These are phyloP conservation scores for Pyrenochaeta sp. DNA, from an alignment of 2,329 filamentous ascomycete genomes.

Conservation along the genomic window DNA sequence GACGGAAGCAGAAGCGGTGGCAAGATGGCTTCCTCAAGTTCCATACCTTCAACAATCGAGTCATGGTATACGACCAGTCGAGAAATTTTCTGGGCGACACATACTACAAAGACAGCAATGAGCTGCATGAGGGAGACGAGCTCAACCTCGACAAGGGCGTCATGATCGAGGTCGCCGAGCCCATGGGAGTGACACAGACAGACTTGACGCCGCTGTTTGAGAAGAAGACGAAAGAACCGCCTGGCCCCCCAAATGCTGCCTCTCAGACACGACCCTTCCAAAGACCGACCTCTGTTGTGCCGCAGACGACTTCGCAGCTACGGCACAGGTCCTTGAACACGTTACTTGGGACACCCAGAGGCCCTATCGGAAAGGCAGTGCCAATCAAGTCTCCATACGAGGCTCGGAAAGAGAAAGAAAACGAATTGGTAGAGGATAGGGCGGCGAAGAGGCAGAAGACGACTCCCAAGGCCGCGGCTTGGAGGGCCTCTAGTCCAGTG, in stretches of 20 bases:
- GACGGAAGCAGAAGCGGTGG: constrained; percentile 90
- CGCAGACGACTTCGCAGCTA: constrained; percentile 48
- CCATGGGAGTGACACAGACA: constrained; percentile 75
- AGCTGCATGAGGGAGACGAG: constrained; percentile 83
- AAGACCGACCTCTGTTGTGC: constrained; percentile 25
- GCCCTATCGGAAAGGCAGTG: constrained; percentile 68
- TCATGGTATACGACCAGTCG: constrained; percentile 88
- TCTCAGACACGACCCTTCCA: constrained; percentile 30
- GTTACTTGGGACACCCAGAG: constrained; percentile 70
- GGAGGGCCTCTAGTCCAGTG: constrained; percentile 25
- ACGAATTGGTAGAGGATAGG: constrained; percentile 44
- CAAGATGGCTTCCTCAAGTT: constrained; percentile 89
- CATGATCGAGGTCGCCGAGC: constrained; percentile 82
- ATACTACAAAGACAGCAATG: constrained; percentile 76
- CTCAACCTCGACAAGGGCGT: constrained; percentile 78
- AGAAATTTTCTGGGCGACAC: constrained; percentile 85
- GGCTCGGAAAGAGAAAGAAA: constrained; percentile 48
- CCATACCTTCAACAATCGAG: constrained; percentile 87
- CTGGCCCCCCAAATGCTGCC: constrained; percentile 25
- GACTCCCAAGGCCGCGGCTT: constrained; percentile 11
- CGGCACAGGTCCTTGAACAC: constrained; percentile 69
- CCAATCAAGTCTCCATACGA: constrained; percentile 74
- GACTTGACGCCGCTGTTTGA: constrained; percentile 80
- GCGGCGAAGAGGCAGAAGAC: constrained; percentile 52
- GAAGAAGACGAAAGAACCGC: constrained; percentile 64